Evolutionary conservation across 768 basidiomycete species (phyloP).

Genomic region (Psilocybe subaeruginosa): DNA sequence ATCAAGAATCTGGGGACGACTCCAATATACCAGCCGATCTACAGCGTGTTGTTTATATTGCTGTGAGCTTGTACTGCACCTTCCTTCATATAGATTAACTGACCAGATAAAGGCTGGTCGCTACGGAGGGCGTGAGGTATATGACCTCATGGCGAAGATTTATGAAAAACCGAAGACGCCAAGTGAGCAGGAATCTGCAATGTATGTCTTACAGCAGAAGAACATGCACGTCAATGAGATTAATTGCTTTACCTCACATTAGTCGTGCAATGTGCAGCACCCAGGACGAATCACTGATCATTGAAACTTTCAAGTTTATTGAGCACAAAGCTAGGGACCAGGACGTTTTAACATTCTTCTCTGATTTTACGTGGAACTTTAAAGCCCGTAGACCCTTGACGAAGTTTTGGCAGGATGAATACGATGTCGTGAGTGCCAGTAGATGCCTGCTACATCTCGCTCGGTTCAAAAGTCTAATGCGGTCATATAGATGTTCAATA

Average conservation of each 20-base stretch:
- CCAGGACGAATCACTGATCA: conserved; percentile 38
- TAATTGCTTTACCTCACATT: neutral
- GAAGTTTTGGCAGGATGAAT: conserved; percentile 3
- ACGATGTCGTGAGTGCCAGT: neutral
- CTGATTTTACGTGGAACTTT: neutral
- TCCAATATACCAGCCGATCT: conserved; percentile 83
- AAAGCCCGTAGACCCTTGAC: conserved; percentile 8
- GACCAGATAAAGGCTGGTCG: conserved; percentile 57
- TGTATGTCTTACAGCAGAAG: conserved; percentile 42
- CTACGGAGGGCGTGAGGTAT: conserved; percentile 76
- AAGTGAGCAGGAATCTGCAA: conserved; percentile 68
- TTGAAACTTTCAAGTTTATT: conserved; percentile 65
- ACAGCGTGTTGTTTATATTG: conserved; percentile 53
- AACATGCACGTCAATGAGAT: neutral
- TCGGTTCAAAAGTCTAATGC: neutral
- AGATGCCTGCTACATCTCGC: neutral
- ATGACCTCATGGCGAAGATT: conserved; percentile 68
- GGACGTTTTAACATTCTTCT: conserved; percentile 38
- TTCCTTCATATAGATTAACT: neutral
- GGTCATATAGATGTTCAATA: neutral
- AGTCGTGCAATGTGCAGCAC: neutral
- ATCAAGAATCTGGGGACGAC: conserved; percentile 72
- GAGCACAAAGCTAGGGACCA: conserved; percentile 53
- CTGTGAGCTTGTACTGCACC: conserved; percentile 39
- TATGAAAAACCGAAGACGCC: conserved; percentile 78